A percentile compares a stretch with the other conserved stretches of the same genome.
Evolutionary conservation across 495 filamentous ascomycete species (phyloP).

Genomic region (Penicillium alfredii): DNA sequence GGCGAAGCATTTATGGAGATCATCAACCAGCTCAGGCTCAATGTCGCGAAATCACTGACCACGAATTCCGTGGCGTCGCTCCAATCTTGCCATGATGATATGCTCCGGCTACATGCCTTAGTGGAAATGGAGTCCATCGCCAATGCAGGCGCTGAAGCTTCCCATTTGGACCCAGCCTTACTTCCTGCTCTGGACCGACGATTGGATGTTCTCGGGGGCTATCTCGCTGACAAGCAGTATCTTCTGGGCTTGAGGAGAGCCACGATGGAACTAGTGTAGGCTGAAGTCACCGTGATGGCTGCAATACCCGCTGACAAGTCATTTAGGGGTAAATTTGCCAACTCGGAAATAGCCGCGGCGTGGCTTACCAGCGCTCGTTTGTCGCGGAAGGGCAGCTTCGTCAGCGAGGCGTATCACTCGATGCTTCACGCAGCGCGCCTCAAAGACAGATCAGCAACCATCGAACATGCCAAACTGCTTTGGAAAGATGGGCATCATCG

Average conservation of each 20-base stretch:
- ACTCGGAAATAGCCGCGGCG: conserved; percentile 68
- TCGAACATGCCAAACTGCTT: conserved; percentile 88
- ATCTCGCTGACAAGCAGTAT: conserved; percentile 87
- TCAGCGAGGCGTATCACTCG: conserved; percentile 83
- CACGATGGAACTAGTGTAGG: conserved; percentile 64
- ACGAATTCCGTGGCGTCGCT: conserved; percentile 69
- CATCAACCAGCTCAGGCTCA: conserved; percentile 60
- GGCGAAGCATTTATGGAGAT: conserved; percentile 49
- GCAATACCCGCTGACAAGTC: not conserved
- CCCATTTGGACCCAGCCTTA: conserved; percentile 34
- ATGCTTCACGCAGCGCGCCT: conserved; percentile 82
- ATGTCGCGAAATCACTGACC: conserved; percentile 66
- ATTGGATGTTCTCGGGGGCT: conserved; percentile 77
- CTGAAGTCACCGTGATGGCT: not conserved
- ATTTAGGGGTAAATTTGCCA: conserved; percentile 41
- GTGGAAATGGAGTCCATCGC: conserved; percentile 81
- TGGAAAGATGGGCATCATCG: conserved; percentile 93
- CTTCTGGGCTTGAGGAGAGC: conserved; percentile 82
- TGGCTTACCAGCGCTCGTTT: conserved; percentile 86
- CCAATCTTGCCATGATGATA: conserved; percentile 68
- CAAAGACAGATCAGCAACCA: conserved; percentile 75
- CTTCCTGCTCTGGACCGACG: conserved; percentile 62
- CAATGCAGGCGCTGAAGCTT: conserved; percentile 34
- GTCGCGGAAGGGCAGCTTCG: conserved; percentile 75
- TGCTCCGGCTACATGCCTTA: conserved; percentile 80